phyloP scores from a whole-genome alignment of 2,329 filamentous ascomycete species.

The Fusarium nelsonii region DNA sequence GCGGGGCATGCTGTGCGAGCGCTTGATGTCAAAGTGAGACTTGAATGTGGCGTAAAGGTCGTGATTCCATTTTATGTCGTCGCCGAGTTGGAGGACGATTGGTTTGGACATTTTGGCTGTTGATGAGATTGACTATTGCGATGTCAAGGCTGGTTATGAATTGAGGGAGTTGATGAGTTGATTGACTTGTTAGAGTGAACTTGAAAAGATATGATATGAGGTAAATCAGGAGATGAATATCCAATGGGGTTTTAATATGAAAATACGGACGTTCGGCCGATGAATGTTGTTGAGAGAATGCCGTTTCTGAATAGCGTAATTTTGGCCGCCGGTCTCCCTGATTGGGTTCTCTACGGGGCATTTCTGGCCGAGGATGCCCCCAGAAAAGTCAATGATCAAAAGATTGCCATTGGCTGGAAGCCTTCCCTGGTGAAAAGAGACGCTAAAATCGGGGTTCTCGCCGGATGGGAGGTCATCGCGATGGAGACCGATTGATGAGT shows the following conservation, averaged over 20 bases:
- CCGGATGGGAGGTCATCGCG: not conserved
- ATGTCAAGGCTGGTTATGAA: not conserved
- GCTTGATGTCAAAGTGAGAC: conserved; percentile 43
- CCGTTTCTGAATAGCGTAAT: conserved; percentile 25
- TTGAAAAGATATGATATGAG: not conserved
- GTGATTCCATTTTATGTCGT: conserved; percentile 48
- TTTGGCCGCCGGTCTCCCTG: not conserved
- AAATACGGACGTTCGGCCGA: conserved; percentile 40
- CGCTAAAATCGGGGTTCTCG: conserved; percentile 20
- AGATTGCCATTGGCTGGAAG: conserved; percentile 5
- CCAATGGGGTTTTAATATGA: conserved; percentile 11
- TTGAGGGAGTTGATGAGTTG: not conserved
- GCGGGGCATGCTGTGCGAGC: conserved; percentile 47
- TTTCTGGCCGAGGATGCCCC: not conserved
- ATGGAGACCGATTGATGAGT: not conserved
- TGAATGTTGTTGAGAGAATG: conserved; percentile 28
- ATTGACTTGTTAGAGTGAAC: not conserved
- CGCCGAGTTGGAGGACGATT: conserved; percentile 48
- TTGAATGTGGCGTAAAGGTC: conserved; percentile 43
- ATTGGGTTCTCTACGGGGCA: not conserved
- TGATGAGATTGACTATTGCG: not conserved
- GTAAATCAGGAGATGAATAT: not conserved
- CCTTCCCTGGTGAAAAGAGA: not conserved
- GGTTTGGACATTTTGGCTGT: conserved; percentile 41
- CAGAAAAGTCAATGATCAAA: not conserved